These are phyloP conservation scores for Fabrea salina DNA, from an alignment of 169 alveolate species.

Conservation along the genomic window DNA sequence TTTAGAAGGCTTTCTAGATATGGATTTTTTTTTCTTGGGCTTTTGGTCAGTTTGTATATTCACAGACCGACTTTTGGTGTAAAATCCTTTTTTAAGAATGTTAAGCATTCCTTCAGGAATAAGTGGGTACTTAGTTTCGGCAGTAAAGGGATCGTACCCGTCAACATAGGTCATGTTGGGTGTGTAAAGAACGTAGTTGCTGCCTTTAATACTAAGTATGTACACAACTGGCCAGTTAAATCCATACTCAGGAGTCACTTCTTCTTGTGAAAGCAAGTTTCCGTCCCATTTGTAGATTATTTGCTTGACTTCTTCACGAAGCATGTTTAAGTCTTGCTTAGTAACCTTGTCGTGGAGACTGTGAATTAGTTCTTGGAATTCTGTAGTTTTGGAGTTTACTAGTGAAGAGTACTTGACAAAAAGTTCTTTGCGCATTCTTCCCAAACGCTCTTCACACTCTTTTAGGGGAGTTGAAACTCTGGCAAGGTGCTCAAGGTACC, in stretches of 20 bases:
- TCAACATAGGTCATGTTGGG: conserved; percentile 24
- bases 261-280: neutral
- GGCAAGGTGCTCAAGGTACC: neutral
- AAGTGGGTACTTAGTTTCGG: neutral
- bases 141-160: conserved; percentile 19
- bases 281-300: conserved; percentile 6
- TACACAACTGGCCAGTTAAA: neutral
- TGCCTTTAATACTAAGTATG: neutral
- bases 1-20: too few species aligned
- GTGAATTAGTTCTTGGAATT: neutral
- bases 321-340: neutral
- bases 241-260: neutral
- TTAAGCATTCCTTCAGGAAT: neutral
- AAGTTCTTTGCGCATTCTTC: neutral
- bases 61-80: neutral
- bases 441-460: neutral
- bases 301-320: neutral
- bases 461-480: neutral
- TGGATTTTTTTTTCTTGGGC: conserved; percentile 16
- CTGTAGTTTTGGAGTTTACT: neutral
- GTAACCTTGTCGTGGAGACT: neutral
- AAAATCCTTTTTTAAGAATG: neutral
- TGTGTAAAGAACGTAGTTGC: neutral
- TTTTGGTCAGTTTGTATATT: neutral
- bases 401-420: neutral